Evolutionary conservation across 345 rosid species (phyloP), one percentile per base, ranked within the genome.

Genomic region (Salix dunnii): DNA sequence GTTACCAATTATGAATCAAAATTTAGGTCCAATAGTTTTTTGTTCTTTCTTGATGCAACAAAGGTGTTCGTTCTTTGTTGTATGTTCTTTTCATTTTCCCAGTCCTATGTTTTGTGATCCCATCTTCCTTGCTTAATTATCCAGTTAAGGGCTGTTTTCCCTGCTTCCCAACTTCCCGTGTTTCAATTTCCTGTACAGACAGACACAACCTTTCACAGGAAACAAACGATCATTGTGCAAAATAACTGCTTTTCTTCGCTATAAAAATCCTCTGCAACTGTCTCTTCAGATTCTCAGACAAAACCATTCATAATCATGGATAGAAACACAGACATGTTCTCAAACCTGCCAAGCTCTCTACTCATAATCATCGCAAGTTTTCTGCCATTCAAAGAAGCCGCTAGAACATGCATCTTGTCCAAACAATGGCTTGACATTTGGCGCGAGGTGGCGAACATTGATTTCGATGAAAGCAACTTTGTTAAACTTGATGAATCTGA

Each of bases 321-420:
- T 33, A n/a, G 74, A 23, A 33, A 42, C 61, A 14, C 2, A 40
- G 85, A 82, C 74, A 58, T 35, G 60, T 58, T 87, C 51, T 68
- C 66, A 6, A 23, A 2, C 33, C 70, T 87, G 12, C 16, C 81
- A 0, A 73, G 77, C 35, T 46, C 74, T 7, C 25, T 84, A 1
- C 61, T 86, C 2, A 0, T 69, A 21, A 1, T 36, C 17, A 88
- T 86, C 11, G 12, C 84, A 2, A 82, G 88, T 20, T 69, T 20
- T 38, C 61, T 85, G 31, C 73, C 89, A 3, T 89, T 91, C 65
- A 84, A 75, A 12, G 82, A 87, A 27, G 86, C 89, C 0, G 84
- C 78, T 6, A 77, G 78, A 36, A 86, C 88, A 2, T 74, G 74
- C 31, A 16, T 68, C 0, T 46, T 90, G 25, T 80, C 88, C 2